Conservation (phyloP, 805 yeast genomes). For the baker's yeast (Saccharomyces cerevisiae) region DNA sequence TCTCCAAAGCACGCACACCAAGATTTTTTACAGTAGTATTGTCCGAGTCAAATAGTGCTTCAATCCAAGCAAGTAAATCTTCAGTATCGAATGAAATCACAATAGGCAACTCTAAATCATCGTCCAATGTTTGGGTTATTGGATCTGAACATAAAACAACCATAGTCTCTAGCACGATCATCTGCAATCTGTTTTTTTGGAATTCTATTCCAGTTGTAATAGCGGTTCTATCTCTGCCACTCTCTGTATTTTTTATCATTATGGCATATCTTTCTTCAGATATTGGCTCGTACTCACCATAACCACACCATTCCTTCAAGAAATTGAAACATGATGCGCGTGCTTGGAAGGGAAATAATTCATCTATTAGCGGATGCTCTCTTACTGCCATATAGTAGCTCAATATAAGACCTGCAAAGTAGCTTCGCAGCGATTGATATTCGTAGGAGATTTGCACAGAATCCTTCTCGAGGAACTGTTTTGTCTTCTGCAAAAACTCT, state of each 20-base stretch:
- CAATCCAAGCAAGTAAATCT: slow-evolving; percentile 72
- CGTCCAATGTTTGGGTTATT: slow-evolving; percentile 39
- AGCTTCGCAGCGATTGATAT: slow-evolving; percentile 69
- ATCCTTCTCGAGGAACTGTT: slow-evolving; percentile 48
- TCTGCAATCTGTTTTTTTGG: slow-evolving; percentile 61
- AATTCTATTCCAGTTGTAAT: slow-evolving; percentile 68
- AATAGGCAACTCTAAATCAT: slow-evolving; percentile 27
- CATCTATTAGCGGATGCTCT: slow-evolving; percentile 34
- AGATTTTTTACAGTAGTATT: slow-evolving; percentile 49
- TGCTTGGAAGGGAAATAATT: slow-evolving; percentile 80
- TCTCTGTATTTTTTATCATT: slow-evolving; percentile 41
- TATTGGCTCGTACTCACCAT: slow-evolving; percentile 55
- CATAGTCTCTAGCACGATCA: slow-evolving; percentile 75
- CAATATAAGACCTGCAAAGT: slow-evolving; percentile 75
- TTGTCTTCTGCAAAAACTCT: slow-evolving; percentile 51
- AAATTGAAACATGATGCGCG: slow-evolving; percentile 73
- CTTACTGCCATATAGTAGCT: slow-evolving; percentile 55
- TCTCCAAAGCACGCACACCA: slow-evolving; percentile 65
- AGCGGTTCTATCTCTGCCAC: slow-evolving; percentile 39
- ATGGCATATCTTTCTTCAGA: slow-evolving; percentile 58
- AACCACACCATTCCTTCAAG: slow-evolving; percentile 91
- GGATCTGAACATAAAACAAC: slow-evolving; percentile 73
- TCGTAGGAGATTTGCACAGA: slow-evolving; percentile 56
- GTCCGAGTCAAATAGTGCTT: slow-evolving; percentile 52
- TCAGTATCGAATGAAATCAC: slow-evolving; percentile 63